Base-by-base conservation (phyloP, 2,329 filamentous ascomycete genomes). In the Aspergillus pseudoterreus region DNA sequence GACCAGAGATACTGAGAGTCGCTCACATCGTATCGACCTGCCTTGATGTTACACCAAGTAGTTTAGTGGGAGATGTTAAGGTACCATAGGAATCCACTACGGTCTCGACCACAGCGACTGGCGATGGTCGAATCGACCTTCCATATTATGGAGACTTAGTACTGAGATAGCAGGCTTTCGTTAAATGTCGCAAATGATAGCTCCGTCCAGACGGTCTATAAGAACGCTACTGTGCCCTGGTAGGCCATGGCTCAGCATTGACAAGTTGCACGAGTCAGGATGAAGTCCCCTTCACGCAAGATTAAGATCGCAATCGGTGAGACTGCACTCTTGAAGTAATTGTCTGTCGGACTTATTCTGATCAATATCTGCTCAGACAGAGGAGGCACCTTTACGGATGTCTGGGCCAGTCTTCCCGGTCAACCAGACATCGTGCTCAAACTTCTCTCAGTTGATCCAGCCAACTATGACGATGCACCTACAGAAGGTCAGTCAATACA, bases 291-390 rank as follows among this genome's bases (percentile, higher is more conserved):
- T 22, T 17, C n/a, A 21, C 43, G 43, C 14, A 44, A 49, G 15
- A 44, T 54, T n/a, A 53, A 44, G 22, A 56, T 54, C 15, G 51
- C 52, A 14, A 53, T 54, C 12, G 47, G 50, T 56, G 5, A 6
- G 41, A 19, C 6, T 10, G 6, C 8, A 22, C 95, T 55, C 95
- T 95, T 63, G 90, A 94, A 63, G 76, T 95, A 43, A 87, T 86
- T 19, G 92, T 95, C 5, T 58, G 78, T 80, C 58, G 91, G 91
- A 67, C 89, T 90, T 0, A 89, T 92, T 27, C 44, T 58, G 55
- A 62, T 70, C 24, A 70, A 66, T 5, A 70, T 70, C 48, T 69
- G 4, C 32, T 65, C 69, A 35, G 71, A 73, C 48, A 62, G 71
- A 14, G 71, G 71, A 21, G 71, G 71, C n/a, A 73, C 70, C 6